These are phyloP conservation scores for Lignosus rhinocerotis DNA, from an alignment of 1,284 basidiomycete species.

Conservation along the genomic window DNA sequence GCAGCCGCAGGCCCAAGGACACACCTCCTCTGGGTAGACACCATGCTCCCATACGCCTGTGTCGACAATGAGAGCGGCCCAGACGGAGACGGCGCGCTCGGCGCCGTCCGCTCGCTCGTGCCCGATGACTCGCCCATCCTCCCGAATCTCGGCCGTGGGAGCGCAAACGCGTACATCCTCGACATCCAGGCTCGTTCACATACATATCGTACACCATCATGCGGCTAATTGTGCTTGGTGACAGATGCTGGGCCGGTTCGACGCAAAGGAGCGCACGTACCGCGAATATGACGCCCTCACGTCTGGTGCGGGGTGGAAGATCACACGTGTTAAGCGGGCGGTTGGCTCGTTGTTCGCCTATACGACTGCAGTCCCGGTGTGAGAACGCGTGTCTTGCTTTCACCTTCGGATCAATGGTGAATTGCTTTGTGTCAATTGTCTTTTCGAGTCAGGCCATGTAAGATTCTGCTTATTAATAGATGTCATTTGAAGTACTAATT, in stretches of 20 bases:
- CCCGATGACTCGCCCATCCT: slow-evolving; percentile 19
- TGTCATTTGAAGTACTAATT: too few species aligned
- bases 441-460: too few species aligned
- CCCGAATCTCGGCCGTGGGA: slow-evolving; percentile 21
- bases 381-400: not conserved
- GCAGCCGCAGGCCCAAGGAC: slow-evolving; percentile 18
- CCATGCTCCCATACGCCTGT: slow-evolving; percentile 22
- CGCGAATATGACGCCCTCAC: slow-evolving; percentile 57
- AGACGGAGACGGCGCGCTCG: not conserved
- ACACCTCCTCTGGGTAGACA: slow-evolving; percentile 21
- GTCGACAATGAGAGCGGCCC: slow-evolving; percentile 8
- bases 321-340: slow-evolving; percentile 44
- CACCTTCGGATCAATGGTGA: not conserved
- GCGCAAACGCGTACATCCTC: slow-evolving; percentile 16
- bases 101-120: slow-evolving; percentile 14
- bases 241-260: slow-evolving; percentile 68
- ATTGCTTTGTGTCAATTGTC: too few species aligned
- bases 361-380: slow-evolving; percentile 16
- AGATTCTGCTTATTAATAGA: too few species aligned
- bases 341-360: slow-evolving; percentile 20
- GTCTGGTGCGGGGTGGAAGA: slow-evolving; percentile 62
- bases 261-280: slow-evolving; percentile 65
- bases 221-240: not conserved
- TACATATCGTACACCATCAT: not conserved
- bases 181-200: slow-evolving; percentile 14